These are phyloP conservation scores for Pestalotiopsis sp. DNA, from an alignment of 2,329 filamentous ascomycete genomes.

Conservation along the genomic window DNA sequence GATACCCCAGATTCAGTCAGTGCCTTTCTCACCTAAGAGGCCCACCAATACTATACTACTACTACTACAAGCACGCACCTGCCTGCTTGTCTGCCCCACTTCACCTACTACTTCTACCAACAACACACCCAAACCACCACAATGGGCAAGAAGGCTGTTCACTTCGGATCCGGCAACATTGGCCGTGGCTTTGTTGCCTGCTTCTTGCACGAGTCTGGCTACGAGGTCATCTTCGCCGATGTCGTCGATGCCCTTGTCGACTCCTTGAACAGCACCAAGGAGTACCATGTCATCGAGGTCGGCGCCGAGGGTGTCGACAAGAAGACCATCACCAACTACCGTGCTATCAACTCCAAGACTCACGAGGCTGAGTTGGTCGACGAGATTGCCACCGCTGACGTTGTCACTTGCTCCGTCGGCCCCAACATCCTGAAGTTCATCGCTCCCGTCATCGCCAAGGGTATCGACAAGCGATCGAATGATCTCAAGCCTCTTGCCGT, in stretches of 20 bases:
- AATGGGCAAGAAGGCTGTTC: constrained; percentile 72
- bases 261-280: constrained; percentile 71
- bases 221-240: constrained; percentile 95
- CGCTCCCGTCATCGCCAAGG: constrained; percentile 92
- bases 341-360: constrained; percentile 92
- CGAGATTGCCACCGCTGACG: constrained; percentile 83
- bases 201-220: constrained; percentile 93
- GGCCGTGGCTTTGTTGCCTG: constrained; percentile 85
- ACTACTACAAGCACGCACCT: not conserved
- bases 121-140: constrained; percentile 23
- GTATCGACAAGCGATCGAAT: constrained; percentile 75
- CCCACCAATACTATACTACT: not conserved
- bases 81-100: not conserved
- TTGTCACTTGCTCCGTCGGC: constrained; percentile 96
- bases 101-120: not conserved
- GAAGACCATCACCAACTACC: constrained; percentile 91
- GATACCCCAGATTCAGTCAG: not conserved
- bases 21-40: not conserved
- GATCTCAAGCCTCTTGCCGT: constrained; percentile 74
- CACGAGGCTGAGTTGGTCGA: constrained; percentile 80
- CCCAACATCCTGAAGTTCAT: constrained; percentile 97
- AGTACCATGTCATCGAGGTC: constrained; percentile 92
- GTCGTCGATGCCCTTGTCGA: constrained; percentile 85
- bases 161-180: constrained; percentile 87
- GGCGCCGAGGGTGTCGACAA: constrained; percentile 79